Base-by-base conservation (phyloP, 2,329 filamentous ascomycete species). In the Alternaria alternata region DNA sequence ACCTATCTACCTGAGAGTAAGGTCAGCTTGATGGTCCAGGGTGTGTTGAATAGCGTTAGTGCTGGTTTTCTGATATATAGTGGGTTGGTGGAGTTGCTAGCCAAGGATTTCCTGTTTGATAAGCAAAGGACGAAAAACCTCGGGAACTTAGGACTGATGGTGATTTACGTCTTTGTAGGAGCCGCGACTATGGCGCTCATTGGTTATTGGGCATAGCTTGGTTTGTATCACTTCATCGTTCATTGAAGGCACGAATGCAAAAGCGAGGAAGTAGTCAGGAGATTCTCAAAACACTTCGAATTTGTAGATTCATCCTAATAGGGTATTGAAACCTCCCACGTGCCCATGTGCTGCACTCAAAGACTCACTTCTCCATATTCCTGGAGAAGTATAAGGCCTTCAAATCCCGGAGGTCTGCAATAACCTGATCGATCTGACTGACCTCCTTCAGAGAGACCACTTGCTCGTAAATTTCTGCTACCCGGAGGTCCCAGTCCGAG, bases 61-160 rank as follows among this genome's bases (percentile, higher is more conserved):
- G 55, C 55, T n/a, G 55, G 55, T 1, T 54, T 58, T 12, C 4
- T 58, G 18, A 28, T 58, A 2, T 58, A 58, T 3, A 58, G 55
- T 44, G 55, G 42, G 7, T 26, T 54, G 16, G 55, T 58, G 9
- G 55, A 58, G 30, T 5, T 58, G 49, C 30, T 58, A 11, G 55
- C 55, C 2, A 58, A 58, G 34, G 49, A 58, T n/a, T 54, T 58
- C 28, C 24, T 54, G 26, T 54, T 58, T 20, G 55, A 58, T 9
- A 54, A 28, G 16, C 34, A 58, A 20, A 58, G 55, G 26, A 58
- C 49, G 20, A 58, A 9, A 42, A 26, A 48, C 16, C 14, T 58
- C 14, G 42, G 11, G 0, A 54, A 18, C 7, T 9, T 54, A 20
- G 34, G 55, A 5, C 22, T 36, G 11, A 54, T 41, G 34, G 24